Evolutionary conservation across 768 basidiomycete genomes (phyloP).

Genomic region (Auricularia sp.): DNA sequence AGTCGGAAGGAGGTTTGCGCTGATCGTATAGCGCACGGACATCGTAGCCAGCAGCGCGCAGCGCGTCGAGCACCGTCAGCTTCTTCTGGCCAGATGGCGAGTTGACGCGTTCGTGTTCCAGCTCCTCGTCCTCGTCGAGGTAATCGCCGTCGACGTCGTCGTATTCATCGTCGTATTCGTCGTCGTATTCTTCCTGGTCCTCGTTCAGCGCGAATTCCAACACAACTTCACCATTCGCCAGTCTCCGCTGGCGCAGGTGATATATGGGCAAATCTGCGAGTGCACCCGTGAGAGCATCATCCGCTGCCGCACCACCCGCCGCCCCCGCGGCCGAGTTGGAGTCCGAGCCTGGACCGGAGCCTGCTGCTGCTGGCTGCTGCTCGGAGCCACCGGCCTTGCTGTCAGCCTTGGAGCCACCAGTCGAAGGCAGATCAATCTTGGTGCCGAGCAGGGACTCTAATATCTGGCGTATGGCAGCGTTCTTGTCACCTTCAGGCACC

Average conservation of each 20-base stretch:
- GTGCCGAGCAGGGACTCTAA: background rate
- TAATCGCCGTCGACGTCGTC: conserved; percentile 16
- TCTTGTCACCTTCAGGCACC: background rate
- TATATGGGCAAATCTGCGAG: background rate
- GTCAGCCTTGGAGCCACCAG: background rate
- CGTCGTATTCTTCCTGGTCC: conserved; percentile 11
- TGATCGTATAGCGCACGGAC: conserved; percentile 32
- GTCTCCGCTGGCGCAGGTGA: background rate
- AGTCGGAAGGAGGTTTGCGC: conserved; percentile 21
- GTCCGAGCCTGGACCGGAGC: background rate
- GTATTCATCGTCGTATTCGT: conserved; percentile 12
- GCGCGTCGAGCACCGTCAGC: conserved; percentile 30
- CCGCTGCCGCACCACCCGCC: background rate
- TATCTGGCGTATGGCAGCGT: background rate
- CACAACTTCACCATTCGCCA: conserved; percentile 13
- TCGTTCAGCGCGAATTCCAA: conserved; percentile 16
- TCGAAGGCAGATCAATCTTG: background rate
- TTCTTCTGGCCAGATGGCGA: background rate
- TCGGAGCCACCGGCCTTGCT: background rate
- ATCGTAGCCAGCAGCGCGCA: conserved; percentile 47
- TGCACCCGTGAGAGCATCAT: background rate
- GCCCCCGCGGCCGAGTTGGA: background rate
- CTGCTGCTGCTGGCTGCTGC: background rate
- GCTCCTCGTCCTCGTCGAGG: conserved; percentile 24
- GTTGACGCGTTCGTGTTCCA: conserved; percentile 27